A percentile compares a stretch with the other conserved stretches of the same genome.
Conservation (phyloP, 805 yeast genomes). For the Suhomyces faveliae region DNA sequence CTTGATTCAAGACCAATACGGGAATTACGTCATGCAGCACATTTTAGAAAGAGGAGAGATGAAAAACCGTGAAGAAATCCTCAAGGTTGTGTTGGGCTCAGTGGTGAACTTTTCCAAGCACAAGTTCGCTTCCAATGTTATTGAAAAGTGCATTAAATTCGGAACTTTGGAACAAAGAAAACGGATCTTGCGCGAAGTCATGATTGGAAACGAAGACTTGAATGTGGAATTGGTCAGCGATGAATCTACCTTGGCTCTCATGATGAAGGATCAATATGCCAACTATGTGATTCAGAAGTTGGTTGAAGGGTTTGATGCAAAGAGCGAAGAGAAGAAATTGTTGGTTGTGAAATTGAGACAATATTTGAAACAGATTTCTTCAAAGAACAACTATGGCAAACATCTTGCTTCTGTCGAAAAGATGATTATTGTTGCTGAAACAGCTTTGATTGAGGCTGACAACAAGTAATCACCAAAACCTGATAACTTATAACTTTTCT, state of each 20-base stretch:
- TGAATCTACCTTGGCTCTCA: constrained; percentile 70
- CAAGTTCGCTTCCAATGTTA: constrained; percentile 96
- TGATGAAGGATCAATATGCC: constrained; percentile 98
- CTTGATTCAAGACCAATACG: constrained; percentile 93
- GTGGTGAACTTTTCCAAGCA: constrained; percentile 88
- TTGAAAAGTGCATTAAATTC: constrained; percentile 84
- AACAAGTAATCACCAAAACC: constrained; percentile 16
- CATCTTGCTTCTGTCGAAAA: constrained; percentile 83
- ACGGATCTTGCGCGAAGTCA: constrained; percentile 63
- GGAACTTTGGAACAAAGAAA: constrained; percentile 65
- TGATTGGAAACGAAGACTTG: constrained; percentile 50
- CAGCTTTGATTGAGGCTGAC: constrained; percentile 43
- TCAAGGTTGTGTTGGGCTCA: constrained; percentile 65
- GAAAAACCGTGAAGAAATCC: constrained; percentile 59
- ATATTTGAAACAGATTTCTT: constrained; percentile 69
- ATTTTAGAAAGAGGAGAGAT: constrained; percentile 79
- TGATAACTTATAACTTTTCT: neutral
- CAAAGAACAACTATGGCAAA: constrained; percentile 68
- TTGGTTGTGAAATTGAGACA: constrained; percentile 76
- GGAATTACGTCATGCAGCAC: constrained; percentile 96
- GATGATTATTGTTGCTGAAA: constrained; percentile 56
- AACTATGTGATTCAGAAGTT: constrained; percentile 95
- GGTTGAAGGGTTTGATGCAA: constrained; percentile 69
- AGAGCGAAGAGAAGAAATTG: constrained; percentile 61
- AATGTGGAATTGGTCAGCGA: constrained; percentile 52